Base-by-base conservation (phyloP, 441 rosid genomes). In the Oxalis stricta region DNA sequence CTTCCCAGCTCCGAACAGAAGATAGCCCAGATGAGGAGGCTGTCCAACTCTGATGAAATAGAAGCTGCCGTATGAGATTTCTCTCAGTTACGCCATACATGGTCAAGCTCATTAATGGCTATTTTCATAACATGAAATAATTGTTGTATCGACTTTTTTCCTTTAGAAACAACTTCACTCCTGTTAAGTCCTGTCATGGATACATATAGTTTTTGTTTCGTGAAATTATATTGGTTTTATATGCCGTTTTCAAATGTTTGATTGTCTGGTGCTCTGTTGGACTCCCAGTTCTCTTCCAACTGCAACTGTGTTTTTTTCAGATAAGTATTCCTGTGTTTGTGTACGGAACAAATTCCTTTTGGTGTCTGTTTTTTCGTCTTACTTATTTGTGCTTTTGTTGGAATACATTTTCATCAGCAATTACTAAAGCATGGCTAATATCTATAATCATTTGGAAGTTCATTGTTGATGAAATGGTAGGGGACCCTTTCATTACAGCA, bases 1-100 rank as follows among this genome's bases (percentile, higher is more conserved):
- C 89, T 24, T 32, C 74, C 38, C 84, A 74, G 72, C 77, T 80
- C 20, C 73, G 52, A 44, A 28, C 77, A 26, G 84, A 65, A 60
- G 79, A 72, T 45, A 38, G 74, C 15, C 75, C 75, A 6, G 72
- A 77, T 44, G 82, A 77, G 15, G 72, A 58, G 13, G 61, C 74
- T 23, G 64, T 71, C n/a, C 36, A 69, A 68, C 61, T 54, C 76
- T 3, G 86, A 77, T 62, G 81, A 76, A 69, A 56, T 72, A 11
- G 95, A 79, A 68, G 72, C 93, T 52, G 50, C 73, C 13, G 46
- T 60, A 19, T 84, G 72, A 84, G 22, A 50, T 37, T n/a, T 18
- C 47, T 13, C 44, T 30, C 18, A 7, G n/a, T 15, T 22, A 17
- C 49, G 46, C 39, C 34, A 32, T 54, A 43, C 32, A 37, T 22